These are phyloP conservation scores for Eucalyptus polybractea DNA, from an alignment of 345 rosid genomes.

Conservation along the genomic window DNA sequence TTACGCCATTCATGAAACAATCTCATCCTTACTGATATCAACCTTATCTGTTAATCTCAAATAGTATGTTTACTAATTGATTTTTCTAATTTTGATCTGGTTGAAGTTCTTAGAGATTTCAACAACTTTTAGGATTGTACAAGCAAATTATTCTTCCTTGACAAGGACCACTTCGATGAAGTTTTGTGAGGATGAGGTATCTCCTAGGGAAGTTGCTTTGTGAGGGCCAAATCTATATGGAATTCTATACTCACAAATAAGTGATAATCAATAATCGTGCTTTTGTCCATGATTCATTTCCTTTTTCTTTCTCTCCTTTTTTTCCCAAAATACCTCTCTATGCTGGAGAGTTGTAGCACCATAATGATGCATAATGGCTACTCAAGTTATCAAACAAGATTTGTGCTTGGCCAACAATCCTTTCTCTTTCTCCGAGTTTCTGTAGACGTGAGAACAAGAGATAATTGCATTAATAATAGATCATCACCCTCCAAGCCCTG, in stretches of 20 bases:
- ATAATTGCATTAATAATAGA: neutral
- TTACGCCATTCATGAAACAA: no score
- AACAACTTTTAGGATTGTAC: neutral
- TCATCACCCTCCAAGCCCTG: no score
- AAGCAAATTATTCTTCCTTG: neutral
- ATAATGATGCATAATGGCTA: neutral
- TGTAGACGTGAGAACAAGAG: neutral
- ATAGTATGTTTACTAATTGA: neutral
- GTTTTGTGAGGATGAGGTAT: neutral
- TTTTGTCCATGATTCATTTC: neutral
- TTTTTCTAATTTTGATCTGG: neutral
- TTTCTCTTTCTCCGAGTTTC: neutral
- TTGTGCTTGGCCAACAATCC: neutral
- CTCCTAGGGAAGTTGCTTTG: neutral
- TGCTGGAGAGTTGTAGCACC: neutral
- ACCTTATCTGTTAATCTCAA: neutral
- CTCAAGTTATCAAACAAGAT: neutral
- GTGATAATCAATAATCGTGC: neutral
- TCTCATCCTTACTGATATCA: no score
- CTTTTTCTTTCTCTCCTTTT: neutral
- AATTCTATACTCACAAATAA: neutral
- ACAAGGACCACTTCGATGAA: neutral
- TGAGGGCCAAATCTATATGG: neutral
- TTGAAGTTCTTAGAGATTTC: neutral
- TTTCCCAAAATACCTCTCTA: neutral